Conservation (phyloP, 2,329 filamentous ascomycete species). For the Pleomassaria siparia region DNA sequence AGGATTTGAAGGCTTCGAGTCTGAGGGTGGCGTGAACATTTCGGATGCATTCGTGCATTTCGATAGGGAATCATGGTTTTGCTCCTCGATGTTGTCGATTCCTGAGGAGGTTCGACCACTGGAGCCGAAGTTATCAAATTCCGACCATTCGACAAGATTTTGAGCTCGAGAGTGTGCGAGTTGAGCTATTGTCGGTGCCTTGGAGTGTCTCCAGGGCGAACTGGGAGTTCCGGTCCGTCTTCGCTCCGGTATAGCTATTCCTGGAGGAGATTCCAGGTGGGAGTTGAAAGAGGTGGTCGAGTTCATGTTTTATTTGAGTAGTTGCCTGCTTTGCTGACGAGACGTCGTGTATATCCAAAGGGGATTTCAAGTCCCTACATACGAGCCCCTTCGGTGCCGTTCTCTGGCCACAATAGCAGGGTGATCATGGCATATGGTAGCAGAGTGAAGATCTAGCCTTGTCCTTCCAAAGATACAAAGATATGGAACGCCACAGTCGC, state of each 20-base stretch:
- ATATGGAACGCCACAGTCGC: constrained; percentile 1
- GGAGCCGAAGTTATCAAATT: not conserved
- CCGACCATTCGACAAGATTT: not conserved
- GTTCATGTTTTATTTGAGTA: constrained; percentile 1
- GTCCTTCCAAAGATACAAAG: not conserved
- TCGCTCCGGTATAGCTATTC: not conserved
- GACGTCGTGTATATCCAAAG: not conserved
- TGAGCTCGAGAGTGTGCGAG: constrained; percentile 7
- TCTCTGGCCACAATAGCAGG: not conserved
- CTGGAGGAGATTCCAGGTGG: not conserved
- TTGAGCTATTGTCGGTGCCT: constrained; percentile 5
- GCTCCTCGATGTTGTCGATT: constrained; percentile 3
- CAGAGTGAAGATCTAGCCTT: not conserved
- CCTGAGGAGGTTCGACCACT: not conserved
- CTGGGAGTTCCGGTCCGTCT: not conserved
- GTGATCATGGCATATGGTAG: not conserved
- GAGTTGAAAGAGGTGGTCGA: not conserved
- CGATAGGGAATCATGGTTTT: not conserved
- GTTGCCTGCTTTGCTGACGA: not conserved
- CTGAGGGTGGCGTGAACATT: not conserved
- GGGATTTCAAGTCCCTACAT: not conserved
- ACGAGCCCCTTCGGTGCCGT: not conserved
- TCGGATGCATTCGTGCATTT: constrained; percentile 3
- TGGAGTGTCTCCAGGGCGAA: not conserved
- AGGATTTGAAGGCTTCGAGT: not conserved